Conservation (phyloP, 108 stramenopile genomes). For the Conticribra weissflogii region DNA sequence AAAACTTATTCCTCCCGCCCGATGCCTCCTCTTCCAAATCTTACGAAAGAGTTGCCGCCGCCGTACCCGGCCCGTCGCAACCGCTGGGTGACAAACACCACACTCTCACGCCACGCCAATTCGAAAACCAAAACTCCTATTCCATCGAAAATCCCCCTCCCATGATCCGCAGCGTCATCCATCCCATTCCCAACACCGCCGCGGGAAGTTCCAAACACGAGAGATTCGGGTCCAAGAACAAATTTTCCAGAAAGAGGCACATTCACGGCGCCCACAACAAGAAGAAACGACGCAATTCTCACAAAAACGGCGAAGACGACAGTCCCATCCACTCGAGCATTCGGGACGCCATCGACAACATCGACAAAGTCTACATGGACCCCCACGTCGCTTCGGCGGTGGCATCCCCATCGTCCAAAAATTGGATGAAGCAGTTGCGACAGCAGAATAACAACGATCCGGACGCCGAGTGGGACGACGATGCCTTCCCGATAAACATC, state of each 20-base stretch:
- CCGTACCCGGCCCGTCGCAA: background rate
- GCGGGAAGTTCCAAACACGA: background rate
- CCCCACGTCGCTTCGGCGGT: background rate
- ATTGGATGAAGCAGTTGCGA: background rate
- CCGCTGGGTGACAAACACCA: constrained; percentile 9
- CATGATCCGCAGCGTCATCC: background rate
- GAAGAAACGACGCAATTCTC: background rate
- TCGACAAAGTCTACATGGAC: constrained; percentile 34
- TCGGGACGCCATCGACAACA: constrained; percentile 32
- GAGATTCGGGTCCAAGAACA: background rate
- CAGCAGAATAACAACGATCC: background rate
- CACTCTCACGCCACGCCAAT: background rate
- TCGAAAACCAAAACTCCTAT: too few species aligned
- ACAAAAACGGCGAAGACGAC: background rate
- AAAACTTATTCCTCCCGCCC: background rate
- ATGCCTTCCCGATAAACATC: background rate
- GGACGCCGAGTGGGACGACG: too few species aligned
- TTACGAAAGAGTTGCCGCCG: background rate
- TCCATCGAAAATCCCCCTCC: background rate
- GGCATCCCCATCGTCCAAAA: background rate
- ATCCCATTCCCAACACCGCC: too few species aligned
- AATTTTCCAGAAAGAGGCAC: background rate
- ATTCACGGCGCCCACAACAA: too few species aligned
- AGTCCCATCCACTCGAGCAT: constrained; percentile 4
- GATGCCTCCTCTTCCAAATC: background rate